These are phyloP conservation scores for Tulasnella sp. DNA, from an alignment of 768 basidiomycete species.

Conservation along the genomic window DNA sequence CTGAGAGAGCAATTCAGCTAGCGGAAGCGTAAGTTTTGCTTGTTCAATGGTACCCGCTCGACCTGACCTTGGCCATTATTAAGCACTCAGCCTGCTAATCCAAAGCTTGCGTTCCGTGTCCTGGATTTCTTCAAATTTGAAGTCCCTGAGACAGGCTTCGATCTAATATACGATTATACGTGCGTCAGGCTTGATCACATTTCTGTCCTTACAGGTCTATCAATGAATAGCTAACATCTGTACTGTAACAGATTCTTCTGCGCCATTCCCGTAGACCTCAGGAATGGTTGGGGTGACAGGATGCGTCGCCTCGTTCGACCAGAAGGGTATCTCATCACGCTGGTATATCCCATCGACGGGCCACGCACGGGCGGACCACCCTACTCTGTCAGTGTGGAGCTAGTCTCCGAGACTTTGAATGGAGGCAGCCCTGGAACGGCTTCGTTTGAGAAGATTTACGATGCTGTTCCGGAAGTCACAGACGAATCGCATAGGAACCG, in stretches of 20 bases:
- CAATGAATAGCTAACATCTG: neutral
- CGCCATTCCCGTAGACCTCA: slow-evolving; percentile 47
- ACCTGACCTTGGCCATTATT: neutral
- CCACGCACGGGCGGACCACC: slow-evolving; percentile 46
- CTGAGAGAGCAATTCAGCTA: slow-evolving; percentile 40
- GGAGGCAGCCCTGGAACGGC: neutral
- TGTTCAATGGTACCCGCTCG: neutral
- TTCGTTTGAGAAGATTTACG: slow-evolving; percentile 33
- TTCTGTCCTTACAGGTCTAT: neutral
- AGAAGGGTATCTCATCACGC: slow-evolving; percentile 52
- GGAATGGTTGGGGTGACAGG: slow-evolving; percentile 47
- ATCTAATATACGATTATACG: slow-evolving; percentile 61
- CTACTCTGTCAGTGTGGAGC: slow-evolving; percentile 46
- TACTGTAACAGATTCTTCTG: slow-evolving; percentile 49
- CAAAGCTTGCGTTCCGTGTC: slow-evolving; percentile 20
- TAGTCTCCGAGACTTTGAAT: slow-evolving; percentile 41
- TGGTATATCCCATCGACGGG: slow-evolving; percentile 47
- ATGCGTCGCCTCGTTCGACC: slow-evolving; percentile 47
- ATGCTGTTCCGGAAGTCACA: slow-evolving; percentile 42
- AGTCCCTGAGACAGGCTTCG: slow-evolving; percentile 32
- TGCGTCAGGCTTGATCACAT: slow-evolving; percentile 17
- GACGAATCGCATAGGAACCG: slow-evolving; percentile 40
- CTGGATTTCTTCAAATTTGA: slow-evolving; percentile 48
- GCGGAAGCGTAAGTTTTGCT: slow-evolving; percentile 32
- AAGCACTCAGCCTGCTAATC: neutral